Evolutionary conservation across 495 filamentous ascomycete genomes (phyloP).

Genomic region (Trichodelitschia bisporula): DNA sequence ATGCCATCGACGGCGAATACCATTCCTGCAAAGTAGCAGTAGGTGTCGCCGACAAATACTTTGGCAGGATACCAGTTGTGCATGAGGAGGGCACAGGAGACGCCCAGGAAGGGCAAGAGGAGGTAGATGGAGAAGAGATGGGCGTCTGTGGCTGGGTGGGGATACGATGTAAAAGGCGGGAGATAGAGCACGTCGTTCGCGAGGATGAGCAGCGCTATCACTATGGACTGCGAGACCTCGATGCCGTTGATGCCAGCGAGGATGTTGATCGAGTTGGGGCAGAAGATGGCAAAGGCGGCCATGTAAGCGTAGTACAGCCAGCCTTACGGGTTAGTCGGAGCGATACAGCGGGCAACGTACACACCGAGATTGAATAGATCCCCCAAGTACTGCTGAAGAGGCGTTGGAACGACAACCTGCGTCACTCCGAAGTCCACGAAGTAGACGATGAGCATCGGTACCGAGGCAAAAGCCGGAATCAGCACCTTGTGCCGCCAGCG

Average conservation of each 20-base stretch:
- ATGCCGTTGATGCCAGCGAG: conserved; percentile 93
- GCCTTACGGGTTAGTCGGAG: conserved; percentile 15
- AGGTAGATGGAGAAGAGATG: conserved; percentile 92
- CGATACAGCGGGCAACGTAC: conserved; percentile 2
- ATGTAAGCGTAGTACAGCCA: conserved; percentile 91
- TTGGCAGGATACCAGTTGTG: conserved; percentile 95
- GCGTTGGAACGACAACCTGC: conserved; percentile 68
- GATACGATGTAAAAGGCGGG: conserved; percentile 36
- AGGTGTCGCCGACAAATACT: conserved; percentile 95
- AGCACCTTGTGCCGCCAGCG: conserved; percentile 97
- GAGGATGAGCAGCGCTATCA: conserved; percentile 60
- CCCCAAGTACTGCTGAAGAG: conserved; percentile 61
- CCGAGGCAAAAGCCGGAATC: conserved; percentile 81
- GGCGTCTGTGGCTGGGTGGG: conserved; percentile 83
- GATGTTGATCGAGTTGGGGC: conserved; percentile 97
- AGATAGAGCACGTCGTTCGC: conserved; percentile 69
- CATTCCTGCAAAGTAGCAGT: conserved; percentile 99
- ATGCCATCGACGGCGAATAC: conserved; percentile 95
- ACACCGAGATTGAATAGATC: conserved; percentile 53
- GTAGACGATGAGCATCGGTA: conserved; percentile 90
- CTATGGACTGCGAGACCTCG: conserved; percentile 79
- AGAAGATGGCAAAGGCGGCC: conserved; percentile 84
- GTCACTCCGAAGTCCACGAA: conserved; percentile 97
- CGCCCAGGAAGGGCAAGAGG: conserved; percentile 78
- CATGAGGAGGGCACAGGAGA: conserved; percentile 59